Percentiles rank a stretch among this genome's conserved stretches.
phyloP scores from a whole-genome alignment of 345 rosid genomes.

The Arabidopsis arenosa region DNA sequence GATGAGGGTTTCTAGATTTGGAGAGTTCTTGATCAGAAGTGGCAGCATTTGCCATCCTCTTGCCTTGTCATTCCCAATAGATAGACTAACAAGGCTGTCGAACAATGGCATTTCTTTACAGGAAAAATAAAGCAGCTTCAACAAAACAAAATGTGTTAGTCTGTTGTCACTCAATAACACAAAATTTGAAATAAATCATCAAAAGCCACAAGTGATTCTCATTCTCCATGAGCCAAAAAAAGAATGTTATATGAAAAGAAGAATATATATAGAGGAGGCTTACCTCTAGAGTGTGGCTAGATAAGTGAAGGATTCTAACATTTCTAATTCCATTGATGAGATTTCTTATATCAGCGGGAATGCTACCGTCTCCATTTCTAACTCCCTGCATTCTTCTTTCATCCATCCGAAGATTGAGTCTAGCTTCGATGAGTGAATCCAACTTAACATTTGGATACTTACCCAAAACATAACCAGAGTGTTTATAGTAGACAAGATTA shows the following conservation, averaged over 20 bases:
- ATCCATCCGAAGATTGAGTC: neutral
- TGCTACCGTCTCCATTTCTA: neutral
- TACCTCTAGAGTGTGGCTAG: neutral
- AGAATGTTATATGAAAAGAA: too few relatives aligned
- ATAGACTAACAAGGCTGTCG: neutral
- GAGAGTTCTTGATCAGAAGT: neutral
- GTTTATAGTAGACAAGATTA: neutral
- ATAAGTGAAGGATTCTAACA: constrained; percentile 3
- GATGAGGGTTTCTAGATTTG: constrained; percentile 2
- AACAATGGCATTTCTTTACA: neutral
- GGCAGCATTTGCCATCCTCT: neutral
- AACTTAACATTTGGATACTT: neutral
- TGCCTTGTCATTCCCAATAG: neutral
- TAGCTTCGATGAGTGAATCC: constrained; percentile 17
- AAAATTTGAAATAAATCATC: too few relatives aligned
- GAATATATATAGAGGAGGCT: too few relatives aligned
- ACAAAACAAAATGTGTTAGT: too few relatives aligned
- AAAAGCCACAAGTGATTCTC: too few relatives aligned
- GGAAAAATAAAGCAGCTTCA: neutral
- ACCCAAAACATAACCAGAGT: too few relatives aligned
- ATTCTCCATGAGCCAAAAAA: too few relatives aligned
- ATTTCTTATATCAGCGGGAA: neutral
- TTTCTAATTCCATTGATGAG: constrained; percentile 2
- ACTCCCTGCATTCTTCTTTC: too few relatives aligned
- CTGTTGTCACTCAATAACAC: too few relatives aligned